A percentile compares a stretch with the other conserved stretches of the same genome.
Evolutionary conservation across 2,329 filamentous ascomycete genomes (phyloP).

Genomic region (Fusarium chuoi): DNA sequence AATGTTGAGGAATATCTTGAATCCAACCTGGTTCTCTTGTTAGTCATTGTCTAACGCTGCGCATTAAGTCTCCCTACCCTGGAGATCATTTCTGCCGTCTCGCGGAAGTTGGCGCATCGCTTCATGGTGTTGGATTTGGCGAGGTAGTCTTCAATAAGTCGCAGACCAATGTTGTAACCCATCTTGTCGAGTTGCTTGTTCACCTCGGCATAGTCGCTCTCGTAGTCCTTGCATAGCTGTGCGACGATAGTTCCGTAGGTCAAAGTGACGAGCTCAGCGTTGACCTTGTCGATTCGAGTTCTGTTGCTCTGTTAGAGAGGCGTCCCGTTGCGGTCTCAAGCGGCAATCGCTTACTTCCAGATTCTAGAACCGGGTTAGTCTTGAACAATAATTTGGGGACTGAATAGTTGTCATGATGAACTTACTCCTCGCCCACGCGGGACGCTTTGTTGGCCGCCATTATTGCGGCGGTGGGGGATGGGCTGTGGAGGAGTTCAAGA

Average conservation of each 20-base stretch:
- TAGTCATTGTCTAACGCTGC: conserved; percentile 25
- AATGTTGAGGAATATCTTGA: conserved; percentile 99
- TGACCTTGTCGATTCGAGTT: conserved; percentile 96
- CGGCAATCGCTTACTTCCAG: conserved; percentile 79
- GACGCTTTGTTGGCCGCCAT: conserved; percentile 72
- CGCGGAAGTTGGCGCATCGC: conserved; percentile 89
- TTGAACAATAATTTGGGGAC: background rate
- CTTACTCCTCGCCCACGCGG: conserved; percentile 71
- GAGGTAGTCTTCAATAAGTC: conserved; percentile 96
- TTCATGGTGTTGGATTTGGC: conserved; percentile 93
- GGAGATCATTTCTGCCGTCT: conserved; percentile 96
- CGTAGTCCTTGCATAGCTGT: conserved; percentile 95
- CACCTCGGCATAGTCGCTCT: conserved; percentile 92
- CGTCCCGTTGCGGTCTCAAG: background rate
- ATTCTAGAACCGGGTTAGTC: conserved; percentile 68
- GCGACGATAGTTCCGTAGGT: conserved; percentile 98
- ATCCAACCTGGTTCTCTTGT: conserved; percentile 76
- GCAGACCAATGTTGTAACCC: conserved; percentile 98
- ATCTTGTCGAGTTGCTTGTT: conserved; percentile 99
- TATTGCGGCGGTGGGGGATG: conserved; percentile 29
- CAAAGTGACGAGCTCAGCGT: conserved; percentile 94
- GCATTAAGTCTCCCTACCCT: conserved; percentile 67
- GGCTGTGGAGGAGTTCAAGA: background rate
- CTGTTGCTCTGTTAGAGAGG: conserved; percentile 58
- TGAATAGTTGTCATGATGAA: conserved; percentile 28